Conservation (phyloP, 768 basidiomycete genomes). For the Xerocomus potaroensis region DNA sequence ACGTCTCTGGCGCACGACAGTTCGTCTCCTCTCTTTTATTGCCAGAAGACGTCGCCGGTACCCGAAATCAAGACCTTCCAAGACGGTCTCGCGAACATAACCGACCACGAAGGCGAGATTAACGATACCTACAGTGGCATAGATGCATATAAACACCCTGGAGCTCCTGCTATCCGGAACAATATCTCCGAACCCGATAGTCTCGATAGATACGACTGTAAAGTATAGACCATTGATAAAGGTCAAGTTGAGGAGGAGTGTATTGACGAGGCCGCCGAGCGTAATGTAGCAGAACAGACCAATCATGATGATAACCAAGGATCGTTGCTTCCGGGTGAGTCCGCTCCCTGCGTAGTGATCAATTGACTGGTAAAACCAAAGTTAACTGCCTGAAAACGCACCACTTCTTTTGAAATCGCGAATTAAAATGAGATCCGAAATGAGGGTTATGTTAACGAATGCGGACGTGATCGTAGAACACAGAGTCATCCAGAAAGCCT, state of each 20-base stretch:
- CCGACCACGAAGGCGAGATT: conserved; percentile 61
- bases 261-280: conserved; percentile 60
- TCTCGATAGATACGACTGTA: conserved; percentile 68
- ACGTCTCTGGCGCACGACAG: conserved; percentile 38
- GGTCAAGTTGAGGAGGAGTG: conserved; percentile 44
- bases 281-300: conserved; percentile 69
- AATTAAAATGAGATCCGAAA: conserved; percentile 56
- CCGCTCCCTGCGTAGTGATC: conserved; percentile 58
- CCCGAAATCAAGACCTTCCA: conserved; percentile 67
- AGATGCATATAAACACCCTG: conserved; percentile 58
- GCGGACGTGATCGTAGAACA: conserved; percentile 68
- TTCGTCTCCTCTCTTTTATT: conserved; percentile 44
- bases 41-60: conserved; percentile 52
- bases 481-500: conserved; percentile 73
- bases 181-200: conserved; percentile 76
- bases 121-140: conserved; percentile 57
- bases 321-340: conserved; percentile 73
- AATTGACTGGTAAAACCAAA: neutral
- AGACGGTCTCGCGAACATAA: conserved; percentile 63
- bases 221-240: conserved; percentile 81
- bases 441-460: conserved; percentile 62
- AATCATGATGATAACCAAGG: conserved; percentile 77
- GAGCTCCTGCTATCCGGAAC: conserved; percentile 45
- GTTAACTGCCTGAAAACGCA: conserved; percentile 22
- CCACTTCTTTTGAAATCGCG: conserved; percentile 63